Percentiles rank a stretch among this genome's conserved stretches.
Conservation (phyloP, 768 basidiomycete genomes). For the Boletus bicolor region DNA sequence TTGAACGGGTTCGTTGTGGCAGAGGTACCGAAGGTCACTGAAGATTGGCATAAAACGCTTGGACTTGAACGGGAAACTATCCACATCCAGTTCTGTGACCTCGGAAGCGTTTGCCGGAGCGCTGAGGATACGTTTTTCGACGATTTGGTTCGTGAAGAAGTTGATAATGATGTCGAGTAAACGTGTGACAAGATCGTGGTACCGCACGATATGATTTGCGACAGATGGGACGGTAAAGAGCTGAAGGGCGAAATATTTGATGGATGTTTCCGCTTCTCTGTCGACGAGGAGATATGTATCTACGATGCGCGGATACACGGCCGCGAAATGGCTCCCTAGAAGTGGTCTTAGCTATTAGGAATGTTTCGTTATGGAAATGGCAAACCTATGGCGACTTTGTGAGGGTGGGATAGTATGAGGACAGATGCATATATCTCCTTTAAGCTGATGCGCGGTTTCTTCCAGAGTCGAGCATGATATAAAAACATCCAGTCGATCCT, state of each 20-base stretch:
- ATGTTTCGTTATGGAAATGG: slow-evolving; percentile 6
- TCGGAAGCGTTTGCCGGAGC: slow-evolving; percentile 21
- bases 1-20: slow-evolving; percentile 78
- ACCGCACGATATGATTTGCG: slow-evolving; percentile 70
- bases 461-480: slow-evolving; percentile 85
- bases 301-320: slow-evolving; percentile 81
- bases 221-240: slow-evolving; percentile 91
- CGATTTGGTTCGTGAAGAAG: slow-evolving; percentile 91
- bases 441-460: slow-evolving; percentile 71
- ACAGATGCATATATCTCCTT: slow-evolving; percentile 82
- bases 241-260: slow-evolving; percentile 91
- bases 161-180: slow-evolving; percentile 81
- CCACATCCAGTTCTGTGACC: slow-evolving; percentile 61
- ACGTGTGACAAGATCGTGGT: slow-evolving; percentile 69
- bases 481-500: slow-evolving; percentile 74
- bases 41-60: slow-evolving; percentile 97
- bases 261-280: slow-evolving; percentile 90
- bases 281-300: slow-evolving; percentile 91
- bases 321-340: slow-evolving; percentile 78
- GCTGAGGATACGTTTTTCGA: slow-evolving; percentile 60
- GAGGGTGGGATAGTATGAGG: slow-evolving; percentile 64
- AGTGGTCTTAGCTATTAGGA: slow-evolving; percentile 1
- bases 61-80: slow-evolving; percentile 84
- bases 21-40: slow-evolving; percentile 82
- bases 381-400: slow-evolving; percentile 76